Percentiles rank a stretch among this genome's conserved stretches.
phyloP scores from a whole-genome alignment of 2,329 filamentous ascomycete species.

The Verticillium nubilum region DNA sequence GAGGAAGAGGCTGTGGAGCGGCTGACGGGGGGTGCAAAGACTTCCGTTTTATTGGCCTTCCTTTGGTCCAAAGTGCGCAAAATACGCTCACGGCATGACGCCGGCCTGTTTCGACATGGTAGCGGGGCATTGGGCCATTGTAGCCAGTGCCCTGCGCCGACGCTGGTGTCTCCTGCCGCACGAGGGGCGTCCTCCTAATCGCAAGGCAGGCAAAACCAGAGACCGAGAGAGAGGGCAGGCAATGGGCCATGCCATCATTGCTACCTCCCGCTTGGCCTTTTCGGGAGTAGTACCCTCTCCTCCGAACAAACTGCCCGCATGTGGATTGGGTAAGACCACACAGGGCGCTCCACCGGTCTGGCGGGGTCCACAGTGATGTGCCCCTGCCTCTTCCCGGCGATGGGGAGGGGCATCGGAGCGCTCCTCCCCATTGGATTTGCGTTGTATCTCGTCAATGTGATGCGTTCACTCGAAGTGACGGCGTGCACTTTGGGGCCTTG shows the following conservation, averaged over 20 bases:
- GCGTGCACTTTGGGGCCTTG: not conserved
- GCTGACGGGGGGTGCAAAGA: not conserved
- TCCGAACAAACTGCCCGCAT: not conserved
- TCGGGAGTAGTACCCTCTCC: not conserved
- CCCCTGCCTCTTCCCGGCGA: not conserved
- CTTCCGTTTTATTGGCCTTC: not conserved
- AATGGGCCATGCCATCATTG: constrained; percentile 1
- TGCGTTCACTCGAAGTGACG: not conserved
- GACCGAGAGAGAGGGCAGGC: not conserved
- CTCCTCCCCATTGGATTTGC: not conserved
- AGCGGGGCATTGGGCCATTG: not conserved
- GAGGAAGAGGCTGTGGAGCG: not conserved
- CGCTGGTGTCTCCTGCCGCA: not conserved
- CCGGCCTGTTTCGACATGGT: constrained; percentile 1
- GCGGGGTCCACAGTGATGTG: not conserved
- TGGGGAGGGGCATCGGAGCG: not conserved
- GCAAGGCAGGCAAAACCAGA: not conserved
- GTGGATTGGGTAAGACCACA: not conserved
- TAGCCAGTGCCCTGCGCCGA: not conserved
- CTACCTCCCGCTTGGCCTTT: not conserved
- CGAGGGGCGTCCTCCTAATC: not conserved
- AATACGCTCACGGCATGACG: constrained; percentile 3
- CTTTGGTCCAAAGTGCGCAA: not conserved
- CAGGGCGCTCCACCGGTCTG: not conserved
- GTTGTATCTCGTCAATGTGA: not conserved